Conservation (phyloP, 1,139 yeast species). For the Taphrina flavorubra region DNA sequence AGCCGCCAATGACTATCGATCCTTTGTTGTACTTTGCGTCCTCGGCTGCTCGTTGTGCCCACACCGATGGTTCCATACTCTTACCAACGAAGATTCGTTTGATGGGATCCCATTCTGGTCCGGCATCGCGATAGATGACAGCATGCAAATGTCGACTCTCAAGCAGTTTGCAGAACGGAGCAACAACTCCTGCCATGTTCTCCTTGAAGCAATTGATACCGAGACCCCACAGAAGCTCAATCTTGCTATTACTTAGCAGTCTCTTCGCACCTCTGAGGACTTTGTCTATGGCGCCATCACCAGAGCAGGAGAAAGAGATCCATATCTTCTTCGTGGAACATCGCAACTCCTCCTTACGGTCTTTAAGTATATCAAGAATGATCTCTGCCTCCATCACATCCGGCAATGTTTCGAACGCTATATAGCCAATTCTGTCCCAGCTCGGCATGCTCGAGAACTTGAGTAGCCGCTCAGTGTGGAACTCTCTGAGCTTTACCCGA, state of each 20-base stretch:
- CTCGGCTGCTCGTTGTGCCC: conserved; percentile 12
- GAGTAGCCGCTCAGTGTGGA: conserved; percentile 22
- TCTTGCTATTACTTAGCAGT: not conserved
- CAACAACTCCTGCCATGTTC: conserved; percentile 19
- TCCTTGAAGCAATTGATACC: conserved; percentile 40
- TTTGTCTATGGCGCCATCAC: conserved; percentile 28
- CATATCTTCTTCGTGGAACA: conserved; percentile 13
- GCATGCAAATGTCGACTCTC: not conserved
- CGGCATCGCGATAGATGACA: conserved; percentile 36
- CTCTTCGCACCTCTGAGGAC: conserved; percentile 3
- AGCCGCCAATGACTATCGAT: conserved; percentile 36
- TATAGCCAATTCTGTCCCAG: conserved; percentile 5
- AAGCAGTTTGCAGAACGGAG: conserved; percentile 6
- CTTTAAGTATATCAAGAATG: conserved; percentile 26
- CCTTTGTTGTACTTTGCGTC: conserved; percentile 23
- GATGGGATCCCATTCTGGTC: conserved; percentile 33
- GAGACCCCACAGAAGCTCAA: conserved; percentile 20
- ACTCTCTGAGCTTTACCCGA: not conserved
- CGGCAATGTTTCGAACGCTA: conserved; percentile 40
- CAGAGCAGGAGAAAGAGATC: conserved; percentile 36
- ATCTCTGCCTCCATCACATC: conserved; percentile 29
- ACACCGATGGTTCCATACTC: conserved; percentile 16
- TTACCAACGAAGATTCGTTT: conserved; percentile 19
- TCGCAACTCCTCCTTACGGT: not conserved
- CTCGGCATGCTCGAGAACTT: conserved; percentile 13